phyloP scores from a whole-genome alignment of 2,329 filamentous ascomycete genomes.

The Arthrinium phaeospermum region DNA sequence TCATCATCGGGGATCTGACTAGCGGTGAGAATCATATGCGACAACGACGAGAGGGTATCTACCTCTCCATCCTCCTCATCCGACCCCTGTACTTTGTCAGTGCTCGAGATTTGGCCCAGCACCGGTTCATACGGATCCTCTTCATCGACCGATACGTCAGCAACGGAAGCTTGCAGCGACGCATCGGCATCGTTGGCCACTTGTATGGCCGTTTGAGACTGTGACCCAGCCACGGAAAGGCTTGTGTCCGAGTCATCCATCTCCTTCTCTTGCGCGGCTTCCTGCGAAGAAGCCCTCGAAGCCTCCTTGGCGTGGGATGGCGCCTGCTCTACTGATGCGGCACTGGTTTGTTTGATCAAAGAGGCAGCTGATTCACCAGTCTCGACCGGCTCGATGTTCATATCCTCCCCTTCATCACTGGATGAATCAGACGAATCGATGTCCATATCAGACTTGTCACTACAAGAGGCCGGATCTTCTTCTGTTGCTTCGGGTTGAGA shows the following conservation, averaged over 20 bases:
- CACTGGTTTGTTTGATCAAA: neutral
- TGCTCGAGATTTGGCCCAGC: conserved; percentile 29
- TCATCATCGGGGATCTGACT: conserved; percentile 30
- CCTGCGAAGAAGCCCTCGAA: neutral
- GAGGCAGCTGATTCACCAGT: neutral
- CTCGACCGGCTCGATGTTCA: conserved; percentile 2
- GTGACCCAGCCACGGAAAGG: neutral
- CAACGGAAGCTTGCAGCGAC: conserved; percentile 23
- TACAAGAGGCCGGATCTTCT: conserved; percentile 17
- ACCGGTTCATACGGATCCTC: conserved; percentile 22
- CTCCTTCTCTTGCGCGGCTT: neutral
- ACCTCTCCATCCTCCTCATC: conserved; percentile 30
- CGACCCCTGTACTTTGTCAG: conserved; percentile 23
- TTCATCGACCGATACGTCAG: conserved; percentile 13
- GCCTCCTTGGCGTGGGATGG: neutral
- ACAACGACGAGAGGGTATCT: conserved; percentile 22
- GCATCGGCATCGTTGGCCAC: conserved; percentile 20
- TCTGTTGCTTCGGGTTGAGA: conserved; percentile 1
- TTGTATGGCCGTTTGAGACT: conserved; percentile 1
- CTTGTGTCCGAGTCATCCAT: neutral
- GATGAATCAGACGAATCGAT: conserved; percentile 23
- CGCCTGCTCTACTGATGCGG: neutral
- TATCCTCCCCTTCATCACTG: conserved; percentile 9
- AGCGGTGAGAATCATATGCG: conserved; percentile 24
- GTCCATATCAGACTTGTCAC: conserved; percentile 24